Evolutionary conservation across 345 rosid genomes (phyloP).

Genomic region (Firmiana major): DNA sequence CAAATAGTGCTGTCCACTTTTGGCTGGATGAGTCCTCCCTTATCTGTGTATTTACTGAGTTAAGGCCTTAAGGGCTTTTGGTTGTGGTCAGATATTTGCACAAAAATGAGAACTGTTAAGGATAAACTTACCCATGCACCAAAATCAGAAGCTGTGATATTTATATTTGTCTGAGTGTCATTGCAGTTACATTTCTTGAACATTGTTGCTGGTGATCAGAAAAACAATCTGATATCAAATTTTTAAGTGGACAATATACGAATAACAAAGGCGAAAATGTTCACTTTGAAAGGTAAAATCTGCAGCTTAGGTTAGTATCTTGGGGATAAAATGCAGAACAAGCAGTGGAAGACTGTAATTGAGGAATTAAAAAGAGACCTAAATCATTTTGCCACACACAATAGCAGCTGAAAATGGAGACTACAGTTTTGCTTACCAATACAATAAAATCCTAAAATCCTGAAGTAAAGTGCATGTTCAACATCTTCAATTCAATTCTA

Average conservation of each 20-base stretch:
- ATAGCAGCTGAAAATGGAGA: background rate
- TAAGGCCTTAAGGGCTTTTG: background rate
- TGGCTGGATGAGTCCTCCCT: constrained; percentile 9
- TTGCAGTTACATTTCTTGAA: background rate
- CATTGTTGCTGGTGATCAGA: background rate
- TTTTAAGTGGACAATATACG: background rate
- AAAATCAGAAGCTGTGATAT: background rate
- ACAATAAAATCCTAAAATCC: background rate
- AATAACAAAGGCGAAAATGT: background rate
- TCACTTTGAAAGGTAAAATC: background rate
- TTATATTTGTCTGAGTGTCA: background rate
- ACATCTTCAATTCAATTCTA: too few species aligned
- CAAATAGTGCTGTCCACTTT: background rate
- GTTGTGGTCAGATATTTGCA: background rate
- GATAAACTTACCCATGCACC: background rate
- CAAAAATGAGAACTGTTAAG: background rate
- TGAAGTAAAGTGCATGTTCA: too few species aligned
- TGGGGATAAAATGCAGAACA: background rate
- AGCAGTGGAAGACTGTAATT: background rate
- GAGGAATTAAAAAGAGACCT: background rate
- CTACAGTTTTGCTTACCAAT: background rate
- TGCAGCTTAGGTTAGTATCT: background rate
- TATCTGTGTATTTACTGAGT: background rate
- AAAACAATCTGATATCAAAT: background rate
- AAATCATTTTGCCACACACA: background rate